A percentile compares a stretch with the other conserved stretches of the same genome.
These are phyloP conservation scores for Aspergillus sp. DNA, from an alignment of 2,329 filamentous ascomycete species.

Conservation along the genomic window DNA sequence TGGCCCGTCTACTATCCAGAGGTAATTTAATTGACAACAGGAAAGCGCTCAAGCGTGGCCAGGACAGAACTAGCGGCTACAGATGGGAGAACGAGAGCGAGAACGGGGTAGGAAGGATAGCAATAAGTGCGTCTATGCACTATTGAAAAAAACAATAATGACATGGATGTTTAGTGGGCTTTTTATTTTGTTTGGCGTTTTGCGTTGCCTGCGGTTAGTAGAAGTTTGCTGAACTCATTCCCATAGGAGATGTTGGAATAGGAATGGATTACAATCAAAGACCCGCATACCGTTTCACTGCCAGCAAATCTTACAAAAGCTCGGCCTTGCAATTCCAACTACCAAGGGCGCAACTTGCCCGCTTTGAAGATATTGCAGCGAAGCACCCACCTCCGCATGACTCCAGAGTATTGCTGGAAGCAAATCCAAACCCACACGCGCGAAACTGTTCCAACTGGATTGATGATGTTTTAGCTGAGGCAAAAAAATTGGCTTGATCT, in stretches of 20 bases:
- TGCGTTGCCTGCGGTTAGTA: too few relatives aligned
- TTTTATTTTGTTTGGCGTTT: too few relatives aligned
- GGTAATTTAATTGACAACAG: too few relatives aligned
- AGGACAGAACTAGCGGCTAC: too few relatives aligned
- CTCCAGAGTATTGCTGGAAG: background rate
- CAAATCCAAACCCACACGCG: conserved; percentile 1
- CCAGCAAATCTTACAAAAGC: background rate
- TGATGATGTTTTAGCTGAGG: conserved; percentile 2
- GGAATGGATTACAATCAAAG: conserved; percentile 3
- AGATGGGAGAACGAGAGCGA: too few relatives aligned
- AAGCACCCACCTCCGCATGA: background rate
- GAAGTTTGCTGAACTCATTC: too few relatives aligned
- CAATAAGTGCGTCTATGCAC: too few relatives aligned
- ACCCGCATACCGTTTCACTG: conserved; percentile 1
- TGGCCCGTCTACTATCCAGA: too few relatives aligned
- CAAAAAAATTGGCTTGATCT: background rate
- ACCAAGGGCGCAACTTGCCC: background rate
- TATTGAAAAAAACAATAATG: too few relatives aligned
- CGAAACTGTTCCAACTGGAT: conserved; percentile 1
- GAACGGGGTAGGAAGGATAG: too few relatives aligned
- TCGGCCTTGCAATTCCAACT: background rate
- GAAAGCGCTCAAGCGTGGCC: too few relatives aligned
- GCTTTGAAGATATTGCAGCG: conserved; percentile 1
- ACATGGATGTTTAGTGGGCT: too few relatives aligned
- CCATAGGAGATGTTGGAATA: background rate